A percentile compares a stretch with the other conserved stretches of the same genome.
Evolutionary conservation across 2,329 filamentous ascomycete genomes (phyloP).

Genomic region (Calonectria henricotiae): DNA sequence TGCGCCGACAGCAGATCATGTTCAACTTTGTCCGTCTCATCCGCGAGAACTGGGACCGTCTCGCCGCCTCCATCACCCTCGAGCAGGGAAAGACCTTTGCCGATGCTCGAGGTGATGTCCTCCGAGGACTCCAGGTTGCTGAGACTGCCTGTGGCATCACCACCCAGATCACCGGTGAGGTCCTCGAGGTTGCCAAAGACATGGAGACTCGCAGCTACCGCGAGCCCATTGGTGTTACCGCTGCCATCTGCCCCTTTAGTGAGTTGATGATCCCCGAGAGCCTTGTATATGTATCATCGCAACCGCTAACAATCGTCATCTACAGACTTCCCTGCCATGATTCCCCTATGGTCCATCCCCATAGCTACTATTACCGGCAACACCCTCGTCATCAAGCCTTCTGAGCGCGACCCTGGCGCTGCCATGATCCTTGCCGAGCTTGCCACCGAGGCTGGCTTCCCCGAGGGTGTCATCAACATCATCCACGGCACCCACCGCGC

Average conservation of each 20-base stretch:
- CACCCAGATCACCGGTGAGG: conserved; percentile 80
- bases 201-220: conserved; percentile 84
- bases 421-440: conserved; percentile 85
- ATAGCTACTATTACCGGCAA: conserved; percentile 85
- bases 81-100: conserved; percentile 86
- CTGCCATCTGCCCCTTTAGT: conserved; percentile 85
- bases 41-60: conserved; percentile 80
- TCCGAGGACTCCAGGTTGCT: conserved; percentile 81
- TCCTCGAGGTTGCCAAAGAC: conserved; percentile 83
- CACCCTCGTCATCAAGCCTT: conserved; percentile 84
- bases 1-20: conserved; percentile 81
- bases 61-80: conserved; percentile 81
- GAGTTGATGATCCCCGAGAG: conserved; percentile 48
- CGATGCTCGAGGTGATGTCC: conserved; percentile 81
- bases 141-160: conserved; percentile 82
- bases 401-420: conserved; percentile 83
- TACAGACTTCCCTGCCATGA: conserved; percentile 86
- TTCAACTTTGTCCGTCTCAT: conserved; percentile 82
- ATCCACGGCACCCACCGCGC: conserved; percentile 76
- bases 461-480: conserved; percentile 80
- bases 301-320: background rate
- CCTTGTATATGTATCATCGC: background rate
- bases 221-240: conserved; percentile 81
- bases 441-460: conserved; percentile 81
- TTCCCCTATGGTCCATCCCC: conserved; percentile 87